Conservation (phyloP, 2,329 filamentous ascomycete species). For the Magnaporthiopsis incrustans region DNA sequence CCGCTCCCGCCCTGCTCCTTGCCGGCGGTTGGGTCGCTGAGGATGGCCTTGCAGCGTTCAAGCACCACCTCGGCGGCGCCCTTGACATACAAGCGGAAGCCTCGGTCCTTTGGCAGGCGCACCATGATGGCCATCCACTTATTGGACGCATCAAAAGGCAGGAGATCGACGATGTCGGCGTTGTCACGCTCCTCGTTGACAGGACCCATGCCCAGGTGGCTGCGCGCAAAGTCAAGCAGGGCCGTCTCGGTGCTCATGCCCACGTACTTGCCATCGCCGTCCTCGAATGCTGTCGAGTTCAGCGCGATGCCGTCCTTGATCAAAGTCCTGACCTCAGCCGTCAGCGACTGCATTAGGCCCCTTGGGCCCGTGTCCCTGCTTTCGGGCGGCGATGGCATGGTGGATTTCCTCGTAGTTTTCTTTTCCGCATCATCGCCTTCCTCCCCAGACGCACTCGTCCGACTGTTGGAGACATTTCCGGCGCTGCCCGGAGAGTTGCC, state of each 20-base stretch:
- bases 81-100: constrained; percentile 49
- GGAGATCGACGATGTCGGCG: constrained; percentile 37
- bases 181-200: constrained; percentile 55
- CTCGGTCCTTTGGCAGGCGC: constrained; percentile 35
- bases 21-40: not conserved
- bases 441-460: not conserved
- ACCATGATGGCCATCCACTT: constrained; percentile 64
- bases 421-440: not conserved
- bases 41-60: constrained; percentile 24
- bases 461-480: not conserved
- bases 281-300: constrained; percentile 65
- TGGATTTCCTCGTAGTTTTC: not conserved
- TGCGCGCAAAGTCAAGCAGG: constrained; percentile 59
- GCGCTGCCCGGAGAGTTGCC: not conserved
- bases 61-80: constrained; percentile 43
- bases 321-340: constrained; percentile 37
- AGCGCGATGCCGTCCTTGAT: constrained; percentile 39
- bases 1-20: not conserved
- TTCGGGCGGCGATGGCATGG: not conserved
- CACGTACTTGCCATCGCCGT: constrained; percentile 49
- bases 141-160: constrained; percentile 29
- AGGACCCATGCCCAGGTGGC: constrained; percentile 56
- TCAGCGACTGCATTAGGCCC: not conserved
- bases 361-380: not conserved
- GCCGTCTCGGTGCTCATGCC: constrained; percentile 75